Conservation (phyloP, 2,329 filamentous ascomycete genomes). For the Didymella segeticola region DNA sequence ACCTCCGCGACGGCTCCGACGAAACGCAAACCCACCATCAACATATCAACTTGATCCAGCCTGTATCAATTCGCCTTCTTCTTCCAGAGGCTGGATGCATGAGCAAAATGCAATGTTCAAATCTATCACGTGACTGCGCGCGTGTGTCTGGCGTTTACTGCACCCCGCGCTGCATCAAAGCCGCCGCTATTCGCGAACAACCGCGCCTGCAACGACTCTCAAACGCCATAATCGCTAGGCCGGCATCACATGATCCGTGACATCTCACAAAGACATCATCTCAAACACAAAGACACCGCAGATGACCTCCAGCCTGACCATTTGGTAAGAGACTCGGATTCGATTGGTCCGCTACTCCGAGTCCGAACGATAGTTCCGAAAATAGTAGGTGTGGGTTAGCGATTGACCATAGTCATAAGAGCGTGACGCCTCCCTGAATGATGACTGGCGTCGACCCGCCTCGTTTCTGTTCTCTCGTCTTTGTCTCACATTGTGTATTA, state of each 20-base stretch:
- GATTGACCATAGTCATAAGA: conserved; percentile 7
- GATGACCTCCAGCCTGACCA: conserved; percentile 6
- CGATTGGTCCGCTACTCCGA: conserved; percentile 17
- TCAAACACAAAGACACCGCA: conserved; percentile 10
- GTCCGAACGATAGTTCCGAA: conserved; percentile 13
- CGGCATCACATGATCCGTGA: conserved; percentile 15
- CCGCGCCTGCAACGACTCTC: neutral
- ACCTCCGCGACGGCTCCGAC: neutral
- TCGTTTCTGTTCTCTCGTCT: neutral
- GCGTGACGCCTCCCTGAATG: neutral
- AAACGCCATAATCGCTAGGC: conserved; percentile 21
- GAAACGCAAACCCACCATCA: neutral
- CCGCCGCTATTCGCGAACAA: conserved; percentile 8
- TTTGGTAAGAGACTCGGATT: conserved; percentile 13
- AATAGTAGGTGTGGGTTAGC: neutral
- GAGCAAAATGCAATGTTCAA: neutral
- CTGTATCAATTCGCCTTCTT: neutral
- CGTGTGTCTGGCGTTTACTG: conserved; percentile 9
- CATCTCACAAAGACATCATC: conserved; percentile 14
- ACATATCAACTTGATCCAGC: neutral
- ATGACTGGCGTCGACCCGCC: neutral
- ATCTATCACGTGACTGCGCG: neutral
- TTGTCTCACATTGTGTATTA: neutral
- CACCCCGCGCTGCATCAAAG: conserved; percentile 13
- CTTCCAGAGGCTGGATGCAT: neutral